phyloP scores from a whole-genome alignment of 2,329 filamentous ascomycete species.

The Penicillium paneum region DNA sequence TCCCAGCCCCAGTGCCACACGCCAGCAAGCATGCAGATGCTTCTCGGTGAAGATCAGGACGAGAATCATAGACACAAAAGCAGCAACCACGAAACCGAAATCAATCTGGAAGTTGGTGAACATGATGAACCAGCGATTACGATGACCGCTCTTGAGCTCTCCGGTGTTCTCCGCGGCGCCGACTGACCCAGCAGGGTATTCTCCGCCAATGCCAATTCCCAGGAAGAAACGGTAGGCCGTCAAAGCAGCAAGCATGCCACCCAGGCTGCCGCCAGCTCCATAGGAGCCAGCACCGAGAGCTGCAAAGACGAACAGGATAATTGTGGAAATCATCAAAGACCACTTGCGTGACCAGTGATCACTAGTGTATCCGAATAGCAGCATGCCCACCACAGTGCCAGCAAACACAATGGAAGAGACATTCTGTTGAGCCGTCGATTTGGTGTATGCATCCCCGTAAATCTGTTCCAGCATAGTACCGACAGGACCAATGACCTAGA shows the following conservation, averaged over 20 bases:
- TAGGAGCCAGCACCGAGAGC: slow-evolving; percentile 75
- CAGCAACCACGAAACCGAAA: slow-evolving; percentile 75
- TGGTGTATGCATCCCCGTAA: slow-evolving; percentile 67
- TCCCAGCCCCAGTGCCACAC: slow-evolving; percentile 73
- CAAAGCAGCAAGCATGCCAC: slow-evolving; percentile 73
- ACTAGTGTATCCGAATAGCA: slow-evolving; percentile 74
- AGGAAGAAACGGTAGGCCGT: slow-evolving; percentile 83
- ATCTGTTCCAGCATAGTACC: slow-evolving; percentile 69
- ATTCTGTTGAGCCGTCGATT: slow-evolving; percentile 67
- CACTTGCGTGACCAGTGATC: slow-evolving; percentile 84
- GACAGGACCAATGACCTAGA: slow-evolving; percentile 77
- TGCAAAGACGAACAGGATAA: slow-evolving; percentile 82
- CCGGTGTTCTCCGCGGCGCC: slow-evolving; percentile 79
- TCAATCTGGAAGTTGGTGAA: slow-evolving; percentile 90
- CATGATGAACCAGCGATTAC: slow-evolving; percentile 89
- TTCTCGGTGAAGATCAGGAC: slow-evolving; percentile 57
- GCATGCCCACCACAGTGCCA: slow-evolving; percentile 77
- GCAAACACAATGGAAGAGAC: slow-evolving; percentile 81
- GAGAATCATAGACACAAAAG: slow-evolving; percentile 69
- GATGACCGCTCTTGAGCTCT: slow-evolving; percentile 72
- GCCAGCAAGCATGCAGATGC: slow-evolving; percentile 74
- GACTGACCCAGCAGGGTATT: slow-evolving; percentile 63
- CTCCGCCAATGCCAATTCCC: slow-evolving; percentile 71
- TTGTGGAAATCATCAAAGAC: slow-evolving; percentile 73
- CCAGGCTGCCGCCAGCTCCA: slow-evolving; percentile 62